Evolutionary conservation across 305 asterid genomes (phyloP), one percentile per base, ranked within the genome.

Genomic region (Withania somnifera): DNA sequence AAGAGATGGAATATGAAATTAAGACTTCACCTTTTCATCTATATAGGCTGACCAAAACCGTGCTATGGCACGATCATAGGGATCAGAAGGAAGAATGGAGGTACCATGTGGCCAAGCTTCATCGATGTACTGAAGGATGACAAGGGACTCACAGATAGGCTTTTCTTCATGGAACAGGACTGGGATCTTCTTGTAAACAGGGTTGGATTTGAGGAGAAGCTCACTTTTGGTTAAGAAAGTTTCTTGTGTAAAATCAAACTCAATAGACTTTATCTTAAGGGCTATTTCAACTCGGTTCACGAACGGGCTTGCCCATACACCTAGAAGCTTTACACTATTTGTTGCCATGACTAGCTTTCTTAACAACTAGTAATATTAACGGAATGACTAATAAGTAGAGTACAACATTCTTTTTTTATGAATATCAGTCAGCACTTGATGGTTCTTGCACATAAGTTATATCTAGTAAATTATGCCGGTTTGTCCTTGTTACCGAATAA

Each of bases 1-100:
- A 36, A 34, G 5, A 11, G 8, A 64, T 64, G 14, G 6, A 14
- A 3, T 17, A 32, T 67, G 52, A 20, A 26, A 26, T n/a, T 15
- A 47, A 47, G 26, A 24, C 8, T 8, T 84, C 0, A 90, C 93
- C 91, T 84, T 88, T 2, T 85, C 83, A 56, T 88, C 90, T 8
- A 92, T 79, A 42, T 87, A 91, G 24, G 84, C 79, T 19, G 89
- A 91, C 92, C 92, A 90, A 66, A 90, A 92, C 11, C 84, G 85
- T 26, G 89, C 89, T 3, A 73, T 51, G 81, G 94, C 89, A 0
- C 91, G 87, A 24, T 85, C 89, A 81, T 86, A 85, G 4, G 90
- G 87, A 85, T 90, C 84, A 6, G 84, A 83, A 71, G 93, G 92
- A 42, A 91, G 87, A 63, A 90, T 77, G 13, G 89, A 51, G 2